Evolutionary conservation across 768 basidiomycete genomes (phyloP).

Genomic region (Exsudoporus frostii): DNA sequence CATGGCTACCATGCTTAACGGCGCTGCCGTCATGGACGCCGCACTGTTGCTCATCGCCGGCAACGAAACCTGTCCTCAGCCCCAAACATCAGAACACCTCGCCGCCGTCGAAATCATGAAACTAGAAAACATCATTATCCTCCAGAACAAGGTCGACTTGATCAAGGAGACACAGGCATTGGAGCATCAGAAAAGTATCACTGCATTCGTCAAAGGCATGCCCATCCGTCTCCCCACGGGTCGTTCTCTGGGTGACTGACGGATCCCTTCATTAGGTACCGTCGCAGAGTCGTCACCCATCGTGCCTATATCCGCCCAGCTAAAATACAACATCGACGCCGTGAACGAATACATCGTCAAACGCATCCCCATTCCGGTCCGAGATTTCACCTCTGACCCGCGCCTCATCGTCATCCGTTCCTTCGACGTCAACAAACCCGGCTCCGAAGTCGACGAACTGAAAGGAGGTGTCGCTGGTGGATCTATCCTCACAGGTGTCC

Average conservation of each 20-base stretch:
- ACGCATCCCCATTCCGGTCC: conserved; percentile 89
- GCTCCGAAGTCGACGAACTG: conserved; percentile 92
- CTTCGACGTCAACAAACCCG: conserved; percentile 99
- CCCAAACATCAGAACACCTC: conserved; percentile 97
- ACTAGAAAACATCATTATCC: conserved; percentile 93
- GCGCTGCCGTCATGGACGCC: conserved; percentile 99
- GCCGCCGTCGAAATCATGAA: conserved; percentile 99
- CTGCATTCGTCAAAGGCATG: conserved; percentile 90
- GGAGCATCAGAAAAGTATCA: conserved; percentile 95
- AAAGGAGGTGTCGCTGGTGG: conserved; percentile 99
- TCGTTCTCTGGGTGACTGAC: not conserved
- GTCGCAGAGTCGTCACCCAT: conserved; percentile 97
- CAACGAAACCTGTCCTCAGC: conserved; percentile 98
- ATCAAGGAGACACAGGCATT: conserved; percentile 93
- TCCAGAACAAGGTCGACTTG: conserved; percentile 98
- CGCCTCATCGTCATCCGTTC: conserved; percentile 98
- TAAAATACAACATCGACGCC: conserved; percentile 99
- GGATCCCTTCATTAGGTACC: conserved; percentile 57
- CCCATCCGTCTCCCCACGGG: not conserved
- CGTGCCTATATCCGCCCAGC: conserved; percentile 97
- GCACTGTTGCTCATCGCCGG: conserved; percentile 93
- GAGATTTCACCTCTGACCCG: conserved; percentile 90
- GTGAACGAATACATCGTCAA: conserved; percentile 99
- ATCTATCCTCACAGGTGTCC: conserved; percentile 88
- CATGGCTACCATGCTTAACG: conserved; percentile 99